phyloP scores from a whole-genome alignment of 805 yeast species.

The Diddensiella transvaalensis region DNA sequence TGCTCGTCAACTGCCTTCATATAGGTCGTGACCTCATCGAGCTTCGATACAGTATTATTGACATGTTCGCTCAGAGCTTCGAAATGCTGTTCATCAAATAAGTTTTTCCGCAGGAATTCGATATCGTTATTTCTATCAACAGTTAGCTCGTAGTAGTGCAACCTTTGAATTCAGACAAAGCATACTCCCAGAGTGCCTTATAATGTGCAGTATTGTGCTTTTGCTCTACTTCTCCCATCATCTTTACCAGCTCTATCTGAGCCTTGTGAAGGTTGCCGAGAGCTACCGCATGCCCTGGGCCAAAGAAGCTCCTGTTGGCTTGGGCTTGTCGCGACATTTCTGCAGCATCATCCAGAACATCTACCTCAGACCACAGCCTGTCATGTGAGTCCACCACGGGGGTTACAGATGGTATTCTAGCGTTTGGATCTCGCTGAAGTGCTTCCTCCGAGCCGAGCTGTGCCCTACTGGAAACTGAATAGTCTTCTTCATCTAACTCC shows the following conservation, averaged over 20 bases:
- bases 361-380: conserved; percentile 82
- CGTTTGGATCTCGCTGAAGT: conserved; percentile 5
- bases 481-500: neutral
- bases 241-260: conserved; percentile 48
- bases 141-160: conserved; percentile 12
- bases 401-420: conserved; percentile 44
- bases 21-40: conserved; percentile 49
- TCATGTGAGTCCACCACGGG: conserved; percentile 70
- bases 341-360: conserved; percentile 75
- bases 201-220: conserved; percentile 27
- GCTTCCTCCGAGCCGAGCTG: neutral
- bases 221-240: conserved; percentile 35
- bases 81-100: conserved; percentile 51
- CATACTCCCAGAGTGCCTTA: conserved; percentile 34
- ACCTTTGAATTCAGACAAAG: conserved; percentile 19
- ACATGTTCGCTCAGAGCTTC: conserved; percentile 49
- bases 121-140: conserved; percentile 24
- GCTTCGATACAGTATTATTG: conserved; percentile 44
- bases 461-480: neutral
- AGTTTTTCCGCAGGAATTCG: conserved; percentile 34
- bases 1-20: conserved; percentile 35
- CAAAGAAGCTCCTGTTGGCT: conserved; percentile 36
- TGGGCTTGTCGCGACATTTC: conserved; percentile 45
- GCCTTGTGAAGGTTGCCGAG: conserved; percentile 51
- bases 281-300: conserved; percentile 45